A percentile compares a stretch with the other conserved stretches of the same genome.
These are phyloP conservation scores for Cutaneotrichosporon arboriforme DNA, from an alignment of 1,284 basidiomycete species.

Conservation along the genomic window DNA sequence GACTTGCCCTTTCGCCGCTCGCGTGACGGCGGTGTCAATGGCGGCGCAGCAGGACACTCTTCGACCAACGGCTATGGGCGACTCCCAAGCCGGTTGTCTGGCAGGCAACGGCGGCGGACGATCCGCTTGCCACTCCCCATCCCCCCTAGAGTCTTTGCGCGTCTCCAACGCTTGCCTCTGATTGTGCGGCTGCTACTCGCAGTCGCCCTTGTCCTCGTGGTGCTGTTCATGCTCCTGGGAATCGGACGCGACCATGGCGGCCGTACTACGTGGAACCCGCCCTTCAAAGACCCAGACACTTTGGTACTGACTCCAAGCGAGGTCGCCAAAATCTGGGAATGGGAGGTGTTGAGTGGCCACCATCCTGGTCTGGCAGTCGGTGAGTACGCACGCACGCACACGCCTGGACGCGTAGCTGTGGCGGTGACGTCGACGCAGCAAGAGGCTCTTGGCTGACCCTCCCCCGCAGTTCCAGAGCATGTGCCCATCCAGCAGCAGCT, in stretches of 20 bases:
- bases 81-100: too few relatives aligned
- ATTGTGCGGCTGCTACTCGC: conserved; percentile 54
- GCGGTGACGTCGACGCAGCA: not conserved
- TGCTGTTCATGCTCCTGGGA: conserved; percentile 54
- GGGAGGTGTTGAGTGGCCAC: conserved; percentile 86
- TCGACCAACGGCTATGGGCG: conserved; percentile 19
- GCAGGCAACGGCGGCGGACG: conserved; percentile 4
- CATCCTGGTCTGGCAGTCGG: conserved; percentile 72
- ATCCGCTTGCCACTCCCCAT: conserved; percentile 55
- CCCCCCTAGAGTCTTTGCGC: conserved; percentile 53
- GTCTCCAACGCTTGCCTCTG: conserved; percentile 52
- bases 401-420: not conserved
- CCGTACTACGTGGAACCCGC: conserved; percentile 58
- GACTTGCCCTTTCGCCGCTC: conserved; percentile 22
- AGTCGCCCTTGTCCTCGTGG: conserved; percentile 51
- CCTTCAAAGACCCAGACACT: conserved; percentile 66
- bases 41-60: not conserved
- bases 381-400: conserved; percentile 51
- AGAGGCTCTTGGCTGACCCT: not conserved
- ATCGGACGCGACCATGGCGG: conserved; percentile 46
- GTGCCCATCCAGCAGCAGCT: conserved; percentile 58
- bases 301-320: conserved; percentile 71
- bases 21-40: too few relatives aligned
- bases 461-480: conserved; percentile 62
- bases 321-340: conserved; percentile 80